Conservation (phyloP, 495 filamentous ascomycete species). For the Daldinia caldariorum region DNA sequence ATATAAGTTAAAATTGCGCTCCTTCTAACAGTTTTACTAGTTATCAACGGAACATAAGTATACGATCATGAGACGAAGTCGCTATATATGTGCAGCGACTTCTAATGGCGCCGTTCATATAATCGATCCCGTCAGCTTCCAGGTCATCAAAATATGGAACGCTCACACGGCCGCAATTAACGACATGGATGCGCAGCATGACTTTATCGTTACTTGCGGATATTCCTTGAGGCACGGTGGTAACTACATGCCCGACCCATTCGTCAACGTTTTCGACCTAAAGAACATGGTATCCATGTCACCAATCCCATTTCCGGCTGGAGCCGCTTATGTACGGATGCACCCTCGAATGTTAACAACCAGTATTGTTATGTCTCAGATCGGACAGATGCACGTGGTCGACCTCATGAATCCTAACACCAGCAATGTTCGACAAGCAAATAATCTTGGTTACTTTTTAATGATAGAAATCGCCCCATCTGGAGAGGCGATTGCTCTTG, state of each 20-base stretch:
- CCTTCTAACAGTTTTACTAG: constrained; percentile 50
- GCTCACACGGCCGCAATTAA: constrained; percentile 85
- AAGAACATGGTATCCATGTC: constrained; percentile 84
- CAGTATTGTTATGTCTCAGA: constrained; percentile 87
- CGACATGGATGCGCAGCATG: constrained; percentile 94
- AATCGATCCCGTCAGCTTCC: constrained; percentile 79
- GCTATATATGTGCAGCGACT: constrained; percentile 92
- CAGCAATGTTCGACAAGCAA: constrained; percentile 87
- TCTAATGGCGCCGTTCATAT: constrained; percentile 84
- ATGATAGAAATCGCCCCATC: constrained; percentile 92
- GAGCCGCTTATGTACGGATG: constrained; percentile 92
- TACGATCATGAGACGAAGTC: constrained; percentile 87
- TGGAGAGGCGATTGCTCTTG: constrained; percentile 85
- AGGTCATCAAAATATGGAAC: constrained; percentile 84
- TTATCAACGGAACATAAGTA: constrained; percentile 78
- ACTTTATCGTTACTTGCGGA: constrained; percentile 94
- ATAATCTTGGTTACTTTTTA: constrained; percentile 68
- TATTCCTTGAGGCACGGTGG: constrained; percentile 73
- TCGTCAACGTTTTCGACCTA: constrained; percentile 94
- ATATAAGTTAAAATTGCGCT: constrained; percentile 9
- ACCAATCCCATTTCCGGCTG: constrained; percentile 90
- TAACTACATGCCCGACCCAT: constrained; percentile 78
- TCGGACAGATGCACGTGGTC: constrained; percentile 90
- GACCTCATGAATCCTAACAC: constrained; percentile 95
- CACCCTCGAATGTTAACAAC: constrained; percentile 95